These are phyloP conservation scores for Kwoniella dejecticola DNA, from an alignment of 768 basidiomycete species.

Conservation along the genomic window DNA sequence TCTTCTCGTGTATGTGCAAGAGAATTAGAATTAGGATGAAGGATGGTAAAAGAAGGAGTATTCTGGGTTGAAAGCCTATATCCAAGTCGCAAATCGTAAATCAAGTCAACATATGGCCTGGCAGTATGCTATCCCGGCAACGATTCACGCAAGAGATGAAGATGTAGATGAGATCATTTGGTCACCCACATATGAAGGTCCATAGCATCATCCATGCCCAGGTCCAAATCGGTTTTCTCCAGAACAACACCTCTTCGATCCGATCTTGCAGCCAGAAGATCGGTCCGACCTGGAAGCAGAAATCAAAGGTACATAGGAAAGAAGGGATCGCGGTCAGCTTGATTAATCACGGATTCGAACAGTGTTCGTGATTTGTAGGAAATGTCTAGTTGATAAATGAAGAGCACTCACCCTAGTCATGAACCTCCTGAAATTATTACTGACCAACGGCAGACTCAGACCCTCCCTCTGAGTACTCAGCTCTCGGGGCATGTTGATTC, in stretches of 20 bases:
- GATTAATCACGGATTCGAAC: too few relatives aligned
- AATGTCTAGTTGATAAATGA: not conserved
- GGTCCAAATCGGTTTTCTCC: conserved; percentile 76
- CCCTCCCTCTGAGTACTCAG: conserved; percentile 57
- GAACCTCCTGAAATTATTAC: conserved; percentile 79
- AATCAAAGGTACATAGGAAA: too few relatives aligned
- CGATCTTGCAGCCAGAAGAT: conserved; percentile 90
- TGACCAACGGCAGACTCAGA: conserved; percentile 74
- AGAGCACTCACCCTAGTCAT: conserved; percentile 61
- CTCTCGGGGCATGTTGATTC: conserved; percentile 34
- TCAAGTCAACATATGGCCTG: too few relatives aligned
- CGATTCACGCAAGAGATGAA: not conserved
- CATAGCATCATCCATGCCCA: conserved; percentile 74
- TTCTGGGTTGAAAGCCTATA: conserved; percentile 75
- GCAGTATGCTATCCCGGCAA: too few relatives aligned
- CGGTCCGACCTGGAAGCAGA: conserved; percentile 61
- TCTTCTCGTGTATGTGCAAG: conserved; percentile 66
- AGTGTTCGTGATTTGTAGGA: too few relatives aligned
- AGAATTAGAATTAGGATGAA: conserved; percentile 66
- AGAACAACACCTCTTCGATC: conserved; percentile 78
- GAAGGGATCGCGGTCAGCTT: too few relatives aligned
- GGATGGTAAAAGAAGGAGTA: conserved; percentile 72
- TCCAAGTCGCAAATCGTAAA: not conserved
- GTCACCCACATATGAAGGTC: conserved; percentile 72
- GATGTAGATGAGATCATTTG: not conserved